Percentiles rank a stretch among this genome's conserved stretches.
phyloP scores from a whole-genome alignment of 208 protist genomes.

The Acanthamoeba sp. region DNA sequence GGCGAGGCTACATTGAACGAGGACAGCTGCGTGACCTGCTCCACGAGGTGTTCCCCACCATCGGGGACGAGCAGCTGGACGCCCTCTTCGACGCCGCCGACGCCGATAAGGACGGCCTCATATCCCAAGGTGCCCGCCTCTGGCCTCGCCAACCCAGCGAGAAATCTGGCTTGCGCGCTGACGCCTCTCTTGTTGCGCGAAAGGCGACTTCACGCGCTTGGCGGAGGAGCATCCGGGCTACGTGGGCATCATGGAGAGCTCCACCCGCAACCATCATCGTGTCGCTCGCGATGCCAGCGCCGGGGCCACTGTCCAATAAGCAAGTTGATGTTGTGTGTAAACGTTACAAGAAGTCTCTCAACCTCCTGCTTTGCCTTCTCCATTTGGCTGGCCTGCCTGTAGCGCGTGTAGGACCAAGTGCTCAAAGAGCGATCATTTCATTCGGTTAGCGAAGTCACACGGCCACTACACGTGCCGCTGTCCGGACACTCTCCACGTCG shows the following conservation, averaged over 20 bases:
- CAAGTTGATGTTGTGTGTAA: no score
- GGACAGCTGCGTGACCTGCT: neutral
- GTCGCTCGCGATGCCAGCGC: neutral
- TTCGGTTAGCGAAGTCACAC: no score
- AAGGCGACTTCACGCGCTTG: neutral
- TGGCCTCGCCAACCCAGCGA: neutral
- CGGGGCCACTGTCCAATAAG: neutral
- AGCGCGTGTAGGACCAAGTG: no score
- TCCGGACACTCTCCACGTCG: no score
- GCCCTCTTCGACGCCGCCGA: conserved; percentile 9
- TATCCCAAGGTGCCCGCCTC: neutral
- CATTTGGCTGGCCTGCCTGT: no score
- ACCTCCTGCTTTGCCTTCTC: no score
- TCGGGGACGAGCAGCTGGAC: conserved; percentile 4
- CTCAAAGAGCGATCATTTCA: no score
- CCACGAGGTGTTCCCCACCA: conserved; percentile 38
- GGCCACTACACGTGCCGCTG: no score
- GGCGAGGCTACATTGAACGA: conserved; percentile 1
- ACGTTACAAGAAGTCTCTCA: no score
- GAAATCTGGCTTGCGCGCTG: no score
- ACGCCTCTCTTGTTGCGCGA: neutral
- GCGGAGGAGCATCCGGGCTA: conserved; percentile 36
- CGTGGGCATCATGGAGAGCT: conserved; percentile 5
- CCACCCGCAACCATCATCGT: conserved; percentile 33
- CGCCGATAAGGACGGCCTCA: conserved; percentile 9